Evolutionary conservation across 805 yeast species (phyloP).

Genomic region (Candida sphagnicola): DNA sequence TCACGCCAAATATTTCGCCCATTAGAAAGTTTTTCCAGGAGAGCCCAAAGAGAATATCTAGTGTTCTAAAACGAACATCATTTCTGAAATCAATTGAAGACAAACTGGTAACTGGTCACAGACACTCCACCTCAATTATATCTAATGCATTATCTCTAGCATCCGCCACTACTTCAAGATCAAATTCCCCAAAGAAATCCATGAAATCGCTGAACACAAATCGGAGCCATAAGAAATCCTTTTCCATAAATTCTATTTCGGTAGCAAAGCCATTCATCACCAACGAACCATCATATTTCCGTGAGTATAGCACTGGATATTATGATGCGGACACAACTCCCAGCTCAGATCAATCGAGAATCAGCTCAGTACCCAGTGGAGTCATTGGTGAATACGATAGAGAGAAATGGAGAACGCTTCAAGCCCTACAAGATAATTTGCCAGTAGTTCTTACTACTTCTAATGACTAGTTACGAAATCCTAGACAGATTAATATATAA

Average conservation of each 20-base stretch:
- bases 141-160: conserved; percentile 23
- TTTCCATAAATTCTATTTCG: conserved; percentile 1
- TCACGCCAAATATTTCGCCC: conserved; percentile 24
- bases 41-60: conserved; percentile 25
- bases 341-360: conserved; percentile 36
- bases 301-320: conserved; percentile 7
- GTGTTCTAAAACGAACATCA: conserved; percentile 16
- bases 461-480: conserved; percentile 2
- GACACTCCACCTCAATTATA: conserved; percentile 24
- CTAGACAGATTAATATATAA: not conserved
- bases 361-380: conserved; percentile 48
- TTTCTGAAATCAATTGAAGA: conserved; percentile 8
- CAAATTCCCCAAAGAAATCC: conserved; percentile 30
- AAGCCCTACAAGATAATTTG: conserved; percentile 21
- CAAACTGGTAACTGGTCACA: conserved; percentile 12
- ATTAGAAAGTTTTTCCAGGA: conserved; percentile 26
- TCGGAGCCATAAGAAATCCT: conserved; percentile 3
- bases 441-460: not conserved
- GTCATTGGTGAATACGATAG: conserved; percentile 62
- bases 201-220: conserved; percentile 11
- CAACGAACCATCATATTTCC: not conserved
- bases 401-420: conserved; percentile 61
- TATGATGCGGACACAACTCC: conserved; percentile 32
- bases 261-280: conserved; percentile 1
- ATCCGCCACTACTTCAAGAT: conserved; percentile 25